Evolutionary conservation across 345 rosid genomes (phyloP), one percentile per base, ranked within the genome.

Genomic region (Lepidium sativum): DNA sequence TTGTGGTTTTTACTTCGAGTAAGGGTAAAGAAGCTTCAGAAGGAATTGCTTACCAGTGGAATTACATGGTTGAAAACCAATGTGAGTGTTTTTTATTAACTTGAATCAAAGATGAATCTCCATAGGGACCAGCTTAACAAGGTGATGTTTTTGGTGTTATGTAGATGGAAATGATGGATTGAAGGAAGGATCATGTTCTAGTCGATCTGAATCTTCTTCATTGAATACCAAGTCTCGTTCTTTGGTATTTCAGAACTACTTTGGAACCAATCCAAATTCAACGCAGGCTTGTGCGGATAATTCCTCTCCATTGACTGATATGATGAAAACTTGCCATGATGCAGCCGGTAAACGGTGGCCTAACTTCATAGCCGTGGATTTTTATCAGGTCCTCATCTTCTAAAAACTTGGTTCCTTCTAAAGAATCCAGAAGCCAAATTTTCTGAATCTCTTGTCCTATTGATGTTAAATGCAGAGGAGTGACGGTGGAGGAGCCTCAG

Each of bases 341-440:
- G 95, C 89, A 44, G 79, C 92, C 25, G 91, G 91, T 12, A 78
- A 85, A 63, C 78, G 99, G 33, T 94, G 99, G 99, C 97, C 97
- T 35, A 94, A 94, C 84, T 94, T 90, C 89, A 90, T 94, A 2
- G 86, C 99, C 0, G 97, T 94, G 17, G 99, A 88, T 67, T 88
- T 72, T 73, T 94, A 94, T 72, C 84, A 86, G 99, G 99, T 94
- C 65, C 34, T 25, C 41, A 33, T 40, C 8, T 27, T 17, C 35
- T 38, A 17, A 9, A 9, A 38, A 15, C 1, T 32, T 10, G 55
- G 6, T 21, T 18, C 16, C 21, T 27, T 48, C 7, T 44, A 40
- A 5, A 4, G 55, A 65, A 42, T 3, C 50, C 1, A 4, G 21
- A 54, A 43, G 34, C 17, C 8, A 0, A 16, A 25, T 10, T 13